A percentile compares a stretch with the other conserved stretches of the same genome.
Conservation (phyloP, 176 grass and related monocot species). For the Panicum miliaceum region DNA sequence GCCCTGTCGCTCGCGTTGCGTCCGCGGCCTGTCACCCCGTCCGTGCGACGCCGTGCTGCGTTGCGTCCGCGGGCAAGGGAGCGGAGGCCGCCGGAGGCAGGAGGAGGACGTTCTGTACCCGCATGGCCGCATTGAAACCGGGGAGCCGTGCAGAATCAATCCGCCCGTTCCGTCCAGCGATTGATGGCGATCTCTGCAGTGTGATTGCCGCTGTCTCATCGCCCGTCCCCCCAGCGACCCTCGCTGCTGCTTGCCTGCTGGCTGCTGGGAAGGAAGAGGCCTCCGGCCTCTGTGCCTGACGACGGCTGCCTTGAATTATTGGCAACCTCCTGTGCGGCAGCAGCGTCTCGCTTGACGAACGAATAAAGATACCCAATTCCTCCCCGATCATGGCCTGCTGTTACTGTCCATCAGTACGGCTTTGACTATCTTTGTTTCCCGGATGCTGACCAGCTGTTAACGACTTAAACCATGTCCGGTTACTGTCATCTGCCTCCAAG, state of each 20-base stretch:
- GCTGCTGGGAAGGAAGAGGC: not conserved
- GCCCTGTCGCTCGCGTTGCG: not conserved
- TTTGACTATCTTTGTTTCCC: conserved; percentile 18
- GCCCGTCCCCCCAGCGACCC: not conserved
- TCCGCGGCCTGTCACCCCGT: not conserved
- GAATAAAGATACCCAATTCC: too few relatives aligned
- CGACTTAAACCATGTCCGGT: not conserved
- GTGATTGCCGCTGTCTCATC: conserved; percentile 15
- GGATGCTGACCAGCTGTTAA: conserved; percentile 9
- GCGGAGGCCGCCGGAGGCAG: not conserved
- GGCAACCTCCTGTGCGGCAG: conserved; percentile 25
- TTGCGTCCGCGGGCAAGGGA: conserved; percentile 5
- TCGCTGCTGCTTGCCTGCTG: not conserved
- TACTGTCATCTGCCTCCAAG: not conserved
- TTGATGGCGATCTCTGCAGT: not conserved
- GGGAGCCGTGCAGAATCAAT: conserved; percentile 20
- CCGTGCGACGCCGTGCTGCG: not conserved
- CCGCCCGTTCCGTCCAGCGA: not conserved
- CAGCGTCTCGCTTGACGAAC: not conserved
- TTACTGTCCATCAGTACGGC: conserved; percentile 35
- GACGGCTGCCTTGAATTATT: conserved; percentile 38
- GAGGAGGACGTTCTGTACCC: not conserved
- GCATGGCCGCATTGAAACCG: not conserved
- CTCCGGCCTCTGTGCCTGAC: too few relatives aligned
- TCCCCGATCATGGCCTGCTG: not conserved